Evolutionary conservation across 2,329 filamentous ascomycete species (phyloP).

Genomic region (Lachnellula occidentalis): DNA sequence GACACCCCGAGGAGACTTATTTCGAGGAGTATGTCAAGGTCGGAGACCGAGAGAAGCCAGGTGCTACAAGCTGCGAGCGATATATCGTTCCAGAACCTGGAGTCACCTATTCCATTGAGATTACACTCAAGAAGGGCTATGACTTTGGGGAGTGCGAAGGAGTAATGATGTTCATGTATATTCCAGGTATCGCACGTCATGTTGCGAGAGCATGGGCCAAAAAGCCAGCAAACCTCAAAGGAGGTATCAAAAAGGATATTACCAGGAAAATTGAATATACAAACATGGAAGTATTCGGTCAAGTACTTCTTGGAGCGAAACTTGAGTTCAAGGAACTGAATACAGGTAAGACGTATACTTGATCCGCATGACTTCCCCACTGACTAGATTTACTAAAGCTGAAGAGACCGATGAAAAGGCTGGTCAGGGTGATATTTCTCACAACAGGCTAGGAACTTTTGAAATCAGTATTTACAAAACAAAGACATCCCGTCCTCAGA

Average conservation of each 20-base stretch:
- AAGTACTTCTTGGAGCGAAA: background rate
- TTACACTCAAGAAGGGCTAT: slow-evolving; percentile 6
- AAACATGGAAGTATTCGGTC: background rate
- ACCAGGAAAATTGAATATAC: background rate
- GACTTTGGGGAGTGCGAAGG: background rate
- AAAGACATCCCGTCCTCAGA: no score
- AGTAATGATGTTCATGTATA: background rate
- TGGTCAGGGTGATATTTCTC: no score
- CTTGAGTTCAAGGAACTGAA: background rate
- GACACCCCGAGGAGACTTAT: slow-evolving; percentile 1
- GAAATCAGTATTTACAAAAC: no score
- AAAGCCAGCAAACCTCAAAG: background rate
- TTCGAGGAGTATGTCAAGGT: slow-evolving; percentile 10
- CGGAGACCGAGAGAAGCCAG: slow-evolving; percentile 1
- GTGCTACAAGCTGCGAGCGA: background rate
- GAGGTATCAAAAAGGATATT: background rate
- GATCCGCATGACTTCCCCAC: background rate
- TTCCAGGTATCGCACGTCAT: background rate
- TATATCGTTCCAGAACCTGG: slow-evolving; percentile 7
- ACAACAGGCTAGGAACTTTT: no score
- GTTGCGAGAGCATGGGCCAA: background rate
- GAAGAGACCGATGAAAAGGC: no score
- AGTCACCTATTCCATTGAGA: slow-evolving; percentile 1
- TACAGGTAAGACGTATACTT: background rate
- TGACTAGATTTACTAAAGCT: no score